Evolutionary conservation across 257 asterid genomes (phyloP).

Genomic region (Rhazya stricta): DNA sequence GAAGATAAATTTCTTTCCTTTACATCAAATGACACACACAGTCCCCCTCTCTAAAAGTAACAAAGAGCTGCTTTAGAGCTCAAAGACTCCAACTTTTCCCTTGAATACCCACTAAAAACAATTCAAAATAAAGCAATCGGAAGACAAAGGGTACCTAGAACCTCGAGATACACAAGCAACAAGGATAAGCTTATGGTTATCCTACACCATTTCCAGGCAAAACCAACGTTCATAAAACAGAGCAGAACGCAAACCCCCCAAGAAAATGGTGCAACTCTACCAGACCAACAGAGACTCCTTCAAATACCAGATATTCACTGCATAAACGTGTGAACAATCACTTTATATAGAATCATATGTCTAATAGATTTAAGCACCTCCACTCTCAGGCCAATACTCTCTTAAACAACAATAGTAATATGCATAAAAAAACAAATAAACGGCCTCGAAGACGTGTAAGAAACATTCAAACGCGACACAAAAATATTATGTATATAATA

Average conservation of each 20-base stretch:
- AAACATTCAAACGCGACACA: conserved; percentile 39
- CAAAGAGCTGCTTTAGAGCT: conserved; percentile 29
- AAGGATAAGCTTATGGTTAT: conserved; percentile 19
- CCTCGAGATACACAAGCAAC: conserved; percentile 17
- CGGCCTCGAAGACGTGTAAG: conserved; percentile 60
- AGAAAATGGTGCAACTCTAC: conserved; percentile 22
- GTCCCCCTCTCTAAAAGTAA: conserved; percentile 1
- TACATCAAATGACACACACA: background rate
- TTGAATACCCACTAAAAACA: background rate
- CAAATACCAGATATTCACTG: conserved; percentile 21
- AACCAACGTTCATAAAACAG: conserved; percentile 20
- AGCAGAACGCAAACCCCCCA: conserved; percentile 15
- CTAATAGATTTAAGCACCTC: conserved; percentile 26
- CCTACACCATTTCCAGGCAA: conserved; percentile 33
- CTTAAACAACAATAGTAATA: background rate
- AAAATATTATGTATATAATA: conserved; percentile 16
- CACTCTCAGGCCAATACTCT: conserved; percentile 26
- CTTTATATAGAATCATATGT: conserved; percentile 7
- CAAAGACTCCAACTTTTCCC: conserved; percentile 23
- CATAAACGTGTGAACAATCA: conserved; percentile 24
- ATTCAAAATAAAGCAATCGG: conserved; percentile 15
- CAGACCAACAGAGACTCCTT: conserved; percentile 19
- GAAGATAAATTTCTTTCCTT: background rate
- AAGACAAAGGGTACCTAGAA: conserved; percentile 26
- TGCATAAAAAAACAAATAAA: conserved; percentile 29